Evolutionary conservation across 345 rosid genomes (phyloP).

Genomic region (Aquilaria malaccensis): DNA sequence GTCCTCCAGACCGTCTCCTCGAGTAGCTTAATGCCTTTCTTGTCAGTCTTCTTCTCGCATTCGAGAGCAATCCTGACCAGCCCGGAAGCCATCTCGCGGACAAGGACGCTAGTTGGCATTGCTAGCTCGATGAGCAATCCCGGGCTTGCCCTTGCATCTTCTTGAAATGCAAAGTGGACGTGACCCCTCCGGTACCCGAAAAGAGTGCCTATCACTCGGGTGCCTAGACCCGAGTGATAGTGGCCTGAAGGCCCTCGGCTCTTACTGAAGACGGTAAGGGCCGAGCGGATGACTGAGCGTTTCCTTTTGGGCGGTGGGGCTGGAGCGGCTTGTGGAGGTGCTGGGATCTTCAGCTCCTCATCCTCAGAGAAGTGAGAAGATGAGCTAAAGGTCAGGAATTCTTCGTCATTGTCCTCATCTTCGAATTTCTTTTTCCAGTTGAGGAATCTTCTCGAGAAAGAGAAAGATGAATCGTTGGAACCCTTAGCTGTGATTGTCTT

Average conservation of each 20-base stretch:
- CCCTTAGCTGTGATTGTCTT: constrained; percentile 64
- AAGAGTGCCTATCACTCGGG: constrained; percentile 65
- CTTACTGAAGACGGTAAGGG: constrained; percentile 34
- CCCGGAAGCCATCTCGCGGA: constrained; percentile 93
- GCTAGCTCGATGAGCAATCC: constrained; percentile 74
- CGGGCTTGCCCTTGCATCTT: constrained; percentile 51
- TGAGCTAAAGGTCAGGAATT: constrained; percentile 30
- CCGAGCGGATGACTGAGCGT: constrained; percentile 57
- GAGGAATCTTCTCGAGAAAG: constrained; percentile 86
- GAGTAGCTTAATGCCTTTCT: constrained; percentile 35
- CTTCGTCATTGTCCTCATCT: constrained; percentile 47
- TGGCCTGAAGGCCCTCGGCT: constrained; percentile 10
- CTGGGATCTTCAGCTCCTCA: constrained; percentile 17
- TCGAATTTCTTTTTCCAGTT: constrained; percentile 68
- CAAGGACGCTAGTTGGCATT: constrained; percentile 69
- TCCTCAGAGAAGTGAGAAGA: constrained; percentile 26
- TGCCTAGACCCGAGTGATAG: constrained; percentile 39
- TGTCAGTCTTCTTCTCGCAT: constrained; percentile 45
- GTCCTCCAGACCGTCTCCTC: constrained; percentile 74
- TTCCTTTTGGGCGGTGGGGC: constrained; percentile 27
- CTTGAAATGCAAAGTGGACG: constrained; percentile 80
- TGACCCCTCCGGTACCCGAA: constrained; percentile 88
- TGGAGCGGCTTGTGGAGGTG: constrained; percentile 13
- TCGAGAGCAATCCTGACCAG: constrained; percentile 78
- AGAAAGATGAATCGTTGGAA: constrained; percentile 74